Evolutionary conservation across 768 basidiomycete species (phyloP).

Genomic region (Tulasnella sp.): DNA sequence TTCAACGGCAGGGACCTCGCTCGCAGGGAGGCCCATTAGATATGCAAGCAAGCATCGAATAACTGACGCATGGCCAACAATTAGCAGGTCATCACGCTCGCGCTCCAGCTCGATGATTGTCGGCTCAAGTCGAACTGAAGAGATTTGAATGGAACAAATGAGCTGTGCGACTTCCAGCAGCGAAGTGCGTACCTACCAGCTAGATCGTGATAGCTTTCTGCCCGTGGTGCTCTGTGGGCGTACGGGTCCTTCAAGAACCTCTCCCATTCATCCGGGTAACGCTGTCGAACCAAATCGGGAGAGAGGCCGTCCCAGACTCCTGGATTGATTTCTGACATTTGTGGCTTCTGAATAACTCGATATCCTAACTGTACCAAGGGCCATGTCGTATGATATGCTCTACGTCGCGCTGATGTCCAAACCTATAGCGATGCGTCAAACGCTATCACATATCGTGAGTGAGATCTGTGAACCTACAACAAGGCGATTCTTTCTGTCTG

Average conservation of each 20-base stretch:
- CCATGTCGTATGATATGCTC: slow-evolving; percentile 93
- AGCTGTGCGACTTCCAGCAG: not conserved
- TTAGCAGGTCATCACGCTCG: slow-evolving; percentile 85
- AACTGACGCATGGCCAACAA: slow-evolving; percentile 94
- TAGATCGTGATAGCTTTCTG: slow-evolving; percentile 95
- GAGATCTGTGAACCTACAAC: slow-evolving; percentile 16
- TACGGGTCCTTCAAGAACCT: slow-evolving; percentile 89
- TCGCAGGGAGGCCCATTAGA: slow-evolving; percentile 84
- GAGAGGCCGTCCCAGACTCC: slow-evolving; percentile 95
- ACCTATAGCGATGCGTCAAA: slow-evolving; percentile 44
- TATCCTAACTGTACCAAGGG: slow-evolving; percentile 47
- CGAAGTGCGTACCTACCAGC: slow-evolving; percentile 40
- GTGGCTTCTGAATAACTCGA: slow-evolving; percentile 79
- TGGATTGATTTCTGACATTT: slow-evolving; percentile 97
- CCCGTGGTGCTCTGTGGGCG: slow-evolving; percentile 77
- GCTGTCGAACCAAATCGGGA: slow-evolving; percentile 75
- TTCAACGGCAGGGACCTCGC: slow-evolving; percentile 95
- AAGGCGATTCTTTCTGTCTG: slow-evolving; percentile 26
- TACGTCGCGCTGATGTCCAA: slow-evolving; percentile 89
- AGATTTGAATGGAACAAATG: not conserved
- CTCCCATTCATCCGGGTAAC: slow-evolving; percentile 90
- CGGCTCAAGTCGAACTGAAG: slow-evolving; percentile 83
- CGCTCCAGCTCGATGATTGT: slow-evolving; percentile 87
- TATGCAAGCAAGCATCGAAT: slow-evolving; percentile 91
- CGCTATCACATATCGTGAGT: not conserved